These are phyloP conservation scores for Boeremia exigua DNA, from an alignment of 2,329 filamentous ascomycete species.

Conservation along the genomic window DNA sequence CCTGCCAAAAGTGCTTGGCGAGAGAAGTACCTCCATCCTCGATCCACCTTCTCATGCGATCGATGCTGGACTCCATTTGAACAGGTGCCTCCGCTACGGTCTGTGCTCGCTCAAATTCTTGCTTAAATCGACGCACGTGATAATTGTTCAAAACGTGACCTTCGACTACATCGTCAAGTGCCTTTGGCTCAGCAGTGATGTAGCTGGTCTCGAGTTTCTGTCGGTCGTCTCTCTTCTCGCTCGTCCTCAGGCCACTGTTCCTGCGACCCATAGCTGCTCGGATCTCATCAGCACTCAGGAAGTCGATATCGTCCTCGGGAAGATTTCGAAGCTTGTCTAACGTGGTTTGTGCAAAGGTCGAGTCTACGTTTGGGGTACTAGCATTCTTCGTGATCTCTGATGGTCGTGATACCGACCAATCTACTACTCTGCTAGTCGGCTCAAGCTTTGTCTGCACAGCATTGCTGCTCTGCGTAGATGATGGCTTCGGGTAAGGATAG, in stretches of 20 bases:
- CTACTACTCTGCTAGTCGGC: background rate
- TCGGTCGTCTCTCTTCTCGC: constrained; percentile 23
- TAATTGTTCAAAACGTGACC: constrained; percentile 38
- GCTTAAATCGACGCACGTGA: constrained; percentile 33
- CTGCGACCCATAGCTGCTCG: constrained; percentile 51
- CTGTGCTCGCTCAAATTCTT: constrained; percentile 24
- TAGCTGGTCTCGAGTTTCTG: constrained; percentile 40
- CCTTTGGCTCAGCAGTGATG: constrained; percentile 17
- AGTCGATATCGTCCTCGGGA: constrained; percentile 50
- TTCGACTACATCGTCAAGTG: constrained; percentile 32
- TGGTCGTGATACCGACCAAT: background rate
- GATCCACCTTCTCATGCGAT: constrained; percentile 40
- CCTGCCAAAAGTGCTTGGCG: constrained; percentile 41
- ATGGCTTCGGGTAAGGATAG: constrained; percentile 7
- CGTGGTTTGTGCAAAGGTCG: constrained; percentile 19
- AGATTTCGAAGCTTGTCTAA: constrained; percentile 40
- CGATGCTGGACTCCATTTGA: constrained; percentile 32
- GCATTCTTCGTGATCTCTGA: background rate
- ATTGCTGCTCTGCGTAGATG: background rate
- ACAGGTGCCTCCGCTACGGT: background rate
- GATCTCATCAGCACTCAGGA: constrained; percentile 51
- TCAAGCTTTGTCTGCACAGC: background rate
- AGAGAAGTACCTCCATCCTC: constrained; percentile 33
- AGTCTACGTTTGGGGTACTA: background rate
- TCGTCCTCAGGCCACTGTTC: constrained; percentile 10